Conservation (phyloP, 2,329 filamentous ascomycete species). For the Xylariaceae sp. region DNA sequence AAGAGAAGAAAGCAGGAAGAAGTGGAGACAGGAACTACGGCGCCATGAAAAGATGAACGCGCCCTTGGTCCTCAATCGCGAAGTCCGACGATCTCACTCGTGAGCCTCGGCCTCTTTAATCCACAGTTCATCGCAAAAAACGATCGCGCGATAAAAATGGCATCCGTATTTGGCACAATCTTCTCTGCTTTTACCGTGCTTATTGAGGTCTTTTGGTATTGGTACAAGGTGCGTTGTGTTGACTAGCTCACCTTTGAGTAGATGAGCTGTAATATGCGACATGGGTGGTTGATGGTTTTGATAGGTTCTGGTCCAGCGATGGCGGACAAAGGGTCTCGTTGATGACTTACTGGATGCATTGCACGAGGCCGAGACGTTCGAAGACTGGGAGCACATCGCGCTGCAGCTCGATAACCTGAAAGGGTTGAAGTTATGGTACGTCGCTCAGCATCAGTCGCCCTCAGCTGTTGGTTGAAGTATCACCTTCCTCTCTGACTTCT, state of each 20-base stretch:
- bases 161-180: conserved; percentile 32
- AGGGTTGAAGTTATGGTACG: conserved; percentile 74
- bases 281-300: too few relatives aligned
- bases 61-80: conserved; percentile 2
- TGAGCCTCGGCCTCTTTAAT: conserved; percentile 1
- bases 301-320: conserved; percentile 65
- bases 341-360: conserved; percentile 63
- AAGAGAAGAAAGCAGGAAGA: too few relatives aligned
- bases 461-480: background rate
- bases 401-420: conserved; percentile 75
- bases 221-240: conserved; percentile 47
- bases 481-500: conserved; percentile 10
- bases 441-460: background rate
- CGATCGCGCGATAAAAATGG: conserved; percentile 20
- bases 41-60: conserved; percentile 9
- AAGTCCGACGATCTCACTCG: background rate
- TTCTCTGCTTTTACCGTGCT: conserved; percentile 53
- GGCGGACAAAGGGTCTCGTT: conserved; percentile 57
- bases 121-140: conserved; percentile 15
- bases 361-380: conserved; percentile 62
- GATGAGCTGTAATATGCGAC: too few relatives aligned
- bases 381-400: conserved; percentile 84
- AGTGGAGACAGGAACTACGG: background rate
- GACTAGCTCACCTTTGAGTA: too few relatives aligned
- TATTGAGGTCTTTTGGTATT: conserved; percentile 57